phyloP scores from a whole-genome alignment of 768 basidiomycete genomes.

The Pseudohyphozyma bogoriensis region DNA sequence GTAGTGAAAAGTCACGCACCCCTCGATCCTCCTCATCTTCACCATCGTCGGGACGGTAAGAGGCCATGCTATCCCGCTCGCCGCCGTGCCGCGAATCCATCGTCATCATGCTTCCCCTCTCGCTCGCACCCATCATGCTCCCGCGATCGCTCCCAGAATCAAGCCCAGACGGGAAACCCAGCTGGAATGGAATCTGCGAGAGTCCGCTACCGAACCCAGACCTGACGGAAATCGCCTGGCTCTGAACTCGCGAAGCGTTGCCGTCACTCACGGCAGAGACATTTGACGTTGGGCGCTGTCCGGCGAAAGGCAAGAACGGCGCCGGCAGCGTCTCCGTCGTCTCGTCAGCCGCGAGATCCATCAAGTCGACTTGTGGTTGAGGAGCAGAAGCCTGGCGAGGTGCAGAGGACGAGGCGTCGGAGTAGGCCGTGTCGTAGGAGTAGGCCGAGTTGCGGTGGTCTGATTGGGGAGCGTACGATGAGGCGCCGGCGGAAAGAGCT shows the following conservation, averaged over 20 bases:
- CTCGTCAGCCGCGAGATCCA: background rate
- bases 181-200: constrained; percentile 32
- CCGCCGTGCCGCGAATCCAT: background rate
- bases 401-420: background rate
- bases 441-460: background rate
- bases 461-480: background rate
- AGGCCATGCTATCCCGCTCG: background rate
- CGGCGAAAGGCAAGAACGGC: constrained; percentile 29
- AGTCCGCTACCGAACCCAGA: constrained; percentile 31
- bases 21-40: too few species aligned
- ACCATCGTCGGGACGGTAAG: too few species aligned
- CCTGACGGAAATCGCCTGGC: constrained; percentile 19
- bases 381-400: background rate
- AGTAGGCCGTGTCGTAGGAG: background rate
- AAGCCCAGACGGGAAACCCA: constrained; percentile 26
- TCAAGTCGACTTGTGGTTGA: background rate
- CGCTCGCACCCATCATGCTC: background rate
- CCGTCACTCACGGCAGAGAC: background rate
- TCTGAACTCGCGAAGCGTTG: constrained; percentile 5
- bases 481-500: background rate
- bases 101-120: constrained; percentile 1
- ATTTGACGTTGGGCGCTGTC: constrained; percentile 14
- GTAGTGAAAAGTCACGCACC: too few species aligned
- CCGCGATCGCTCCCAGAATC: background rate
- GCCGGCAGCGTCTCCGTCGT: constrained; percentile 23